Conservation (phyloP, 345 rosid species). For the Mallotus nudiflorus region DNA sequence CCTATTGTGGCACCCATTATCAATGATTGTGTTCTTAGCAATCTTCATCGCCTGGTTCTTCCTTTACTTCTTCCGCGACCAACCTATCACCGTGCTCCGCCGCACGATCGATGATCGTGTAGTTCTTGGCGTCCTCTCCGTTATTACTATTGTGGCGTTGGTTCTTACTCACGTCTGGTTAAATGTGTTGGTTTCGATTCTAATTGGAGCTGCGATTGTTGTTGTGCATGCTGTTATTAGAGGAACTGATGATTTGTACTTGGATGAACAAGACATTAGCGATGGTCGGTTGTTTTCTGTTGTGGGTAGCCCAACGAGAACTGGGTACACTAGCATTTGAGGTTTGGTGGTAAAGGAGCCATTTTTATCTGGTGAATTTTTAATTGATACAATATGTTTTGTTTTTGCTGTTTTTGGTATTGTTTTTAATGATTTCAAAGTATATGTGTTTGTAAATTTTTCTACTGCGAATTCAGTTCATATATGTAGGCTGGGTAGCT, state of each 20-base stretch:
- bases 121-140: slow-evolving; percentile 44
- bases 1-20: slow-evolving; percentile 72
- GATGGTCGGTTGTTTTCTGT: slow-evolving; percentile 46
- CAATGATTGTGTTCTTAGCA: slow-evolving; percentile 57
- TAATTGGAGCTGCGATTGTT: slow-evolving; percentile 45
- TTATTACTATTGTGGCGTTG: slow-evolving; percentile 47
- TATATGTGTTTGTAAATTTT: slow-evolving; percentile 15
- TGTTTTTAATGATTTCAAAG: neutral
- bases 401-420: neutral
- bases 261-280: slow-evolving; percentile 35
- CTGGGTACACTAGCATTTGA: slow-evolving; percentile 44
- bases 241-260: slow-evolving; percentile 55
- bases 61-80: slow-evolving; percentile 63
- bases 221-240: slow-evolving; percentile 49
- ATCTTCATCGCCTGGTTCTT: slow-evolving; percentile 60
- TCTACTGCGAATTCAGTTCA: slow-evolving; percentile 3
- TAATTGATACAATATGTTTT: slow-evolving; percentile 6
- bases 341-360: neutral
- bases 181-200: slow-evolving; percentile 54
- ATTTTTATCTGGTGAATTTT: slow-evolving; percentile 16
- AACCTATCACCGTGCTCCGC: slow-evolving; percentile 37
- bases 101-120: slow-evolving; percentile 55
- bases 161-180: slow-evolving; percentile 58
- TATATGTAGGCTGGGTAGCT: too few species aligned
- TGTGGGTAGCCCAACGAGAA: slow-evolving; percentile 48